Evolutionary conservation across 1,284 basidiomycete species (phyloP).

Genomic region (Moesziomyces sp.): DNA sequence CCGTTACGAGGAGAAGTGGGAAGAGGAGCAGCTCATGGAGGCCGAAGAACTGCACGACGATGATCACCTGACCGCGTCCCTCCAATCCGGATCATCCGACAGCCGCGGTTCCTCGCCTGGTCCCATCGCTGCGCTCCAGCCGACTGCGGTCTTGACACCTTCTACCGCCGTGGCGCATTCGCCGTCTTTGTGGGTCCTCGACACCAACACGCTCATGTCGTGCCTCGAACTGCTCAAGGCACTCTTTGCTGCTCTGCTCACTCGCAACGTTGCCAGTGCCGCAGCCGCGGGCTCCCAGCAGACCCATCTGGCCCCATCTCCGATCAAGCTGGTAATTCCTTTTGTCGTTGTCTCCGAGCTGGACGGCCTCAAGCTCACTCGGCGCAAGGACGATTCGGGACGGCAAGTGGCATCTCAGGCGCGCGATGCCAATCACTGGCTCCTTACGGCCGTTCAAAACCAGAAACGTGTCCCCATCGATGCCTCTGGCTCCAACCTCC

Average conservation of each 20-base stretch:
- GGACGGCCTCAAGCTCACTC: conserved; percentile 39
- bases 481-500: conserved; percentile 11
- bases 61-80: background rate
- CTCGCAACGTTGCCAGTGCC: conserved; percentile 31
- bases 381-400: conserved; percentile 26
- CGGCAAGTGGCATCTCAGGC: conserved; percentile 33
- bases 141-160: background rate
- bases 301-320: conserved; percentile 17
- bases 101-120: conserved; percentile 16
- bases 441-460: conserved; percentile 41
- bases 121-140: conserved; percentile 13
- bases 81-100: background rate
- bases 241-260: conserved; percentile 41
- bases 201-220: conserved; percentile 49
- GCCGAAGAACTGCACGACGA: conserved; percentile 19
- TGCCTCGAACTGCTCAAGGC: conserved; percentile 45
- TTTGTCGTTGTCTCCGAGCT: conserved; percentile 42
- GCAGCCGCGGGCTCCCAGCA: conserved; percentile 4
- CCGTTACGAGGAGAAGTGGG: conserved; percentile 44
- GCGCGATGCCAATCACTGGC: conserved; percentile 45
- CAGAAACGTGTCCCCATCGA: conserved; percentile 45
- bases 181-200: conserved; percentile 45
- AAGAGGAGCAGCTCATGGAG: conserved; percentile 52
- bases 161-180: background rate
- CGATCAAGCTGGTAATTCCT: conserved; percentile 43